Percentiles rank a stretch among this genome's conserved stretches.
These are phyloP conservation scores for Aspergillus udagawae DNA, from an alignment of 2,329 filamentous ascomycete genomes.

Conservation along the genomic window DNA sequence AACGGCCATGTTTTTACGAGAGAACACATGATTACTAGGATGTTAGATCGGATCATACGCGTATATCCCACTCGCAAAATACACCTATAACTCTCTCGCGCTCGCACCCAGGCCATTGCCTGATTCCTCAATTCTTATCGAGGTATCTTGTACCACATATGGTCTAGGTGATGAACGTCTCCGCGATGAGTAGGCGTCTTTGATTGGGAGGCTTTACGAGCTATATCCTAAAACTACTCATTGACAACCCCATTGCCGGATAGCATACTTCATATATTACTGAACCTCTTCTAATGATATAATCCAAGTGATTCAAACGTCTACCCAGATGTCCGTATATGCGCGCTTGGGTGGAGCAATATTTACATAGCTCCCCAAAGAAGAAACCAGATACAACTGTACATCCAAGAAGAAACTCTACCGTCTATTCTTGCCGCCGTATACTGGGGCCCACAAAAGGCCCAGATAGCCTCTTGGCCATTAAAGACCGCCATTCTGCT, in stretches of 20 bases:
- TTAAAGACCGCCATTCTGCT: slow-evolving; percentile 21
- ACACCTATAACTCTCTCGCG: slow-evolving; percentile 7
- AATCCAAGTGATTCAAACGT: not conserved
- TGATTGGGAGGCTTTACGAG: too few species aligned
- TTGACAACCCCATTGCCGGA: too few species aligned
- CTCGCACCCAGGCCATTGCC: slow-evolving; percentile 1
- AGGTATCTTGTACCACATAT: not conserved
- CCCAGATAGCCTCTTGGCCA: not conserved
- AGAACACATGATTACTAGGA: not conserved
- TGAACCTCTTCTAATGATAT: not conserved
- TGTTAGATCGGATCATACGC: not conserved
- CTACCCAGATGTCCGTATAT: not conserved
- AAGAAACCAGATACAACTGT: not conserved
- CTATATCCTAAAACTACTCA: too few species aligned
- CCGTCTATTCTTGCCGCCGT: not conserved
- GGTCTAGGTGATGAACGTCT: too few species aligned
- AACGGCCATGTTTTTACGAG: not conserved
- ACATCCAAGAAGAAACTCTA: not conserved
- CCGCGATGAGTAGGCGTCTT: too few species aligned
- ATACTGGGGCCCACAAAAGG: not conserved
- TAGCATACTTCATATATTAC: too few species aligned
- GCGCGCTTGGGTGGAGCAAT: not conserved
- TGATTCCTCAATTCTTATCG: slow-evolving; percentile 1
- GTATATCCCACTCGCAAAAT: not conserved
- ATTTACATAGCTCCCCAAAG: not conserved